A percentile compares a stretch with the other conserved stretches of the same genome.
Conservation (phyloP, 805 yeast genomes). For the Metschnikowia noctiluminum region DNA sequence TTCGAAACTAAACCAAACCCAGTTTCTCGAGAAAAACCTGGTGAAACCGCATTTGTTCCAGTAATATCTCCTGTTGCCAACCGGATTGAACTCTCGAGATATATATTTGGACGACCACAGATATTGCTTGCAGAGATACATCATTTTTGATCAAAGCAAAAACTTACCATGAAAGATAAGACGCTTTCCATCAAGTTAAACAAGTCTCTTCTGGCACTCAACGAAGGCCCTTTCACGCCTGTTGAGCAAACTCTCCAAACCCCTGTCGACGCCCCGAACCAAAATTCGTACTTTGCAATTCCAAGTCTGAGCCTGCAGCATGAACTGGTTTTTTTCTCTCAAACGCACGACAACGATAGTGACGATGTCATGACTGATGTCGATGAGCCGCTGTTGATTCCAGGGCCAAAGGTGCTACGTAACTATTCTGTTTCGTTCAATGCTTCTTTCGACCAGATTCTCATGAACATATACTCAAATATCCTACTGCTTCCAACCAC, state of each 20-base stretch:
- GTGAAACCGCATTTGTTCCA: no score
- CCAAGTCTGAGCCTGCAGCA: constrained; percentile 8
- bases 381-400: constrained; percentile 27
- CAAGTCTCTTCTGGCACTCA: constrained; percentile 25
- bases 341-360: constrained; percentile 36
- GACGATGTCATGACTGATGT: constrained; percentile 42
- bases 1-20: background rate
- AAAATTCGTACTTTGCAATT: constrained; percentile 10
- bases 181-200: constrained; percentile 35
- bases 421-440: constrained; percentile 35
- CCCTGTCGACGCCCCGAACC: constrained; percentile 29
- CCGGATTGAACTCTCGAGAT: no score
- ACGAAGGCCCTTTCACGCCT: constrained; percentile 41
- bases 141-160: background rate
- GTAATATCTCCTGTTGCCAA: no score
- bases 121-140: no score
- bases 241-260: constrained; percentile 41
- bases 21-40: background rate
- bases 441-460: constrained; percentile 34
- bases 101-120: no score
- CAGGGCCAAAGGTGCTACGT: constrained; percentile 19
- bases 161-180: constrained; percentile 29
- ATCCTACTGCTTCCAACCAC: constrained; percentile 42
- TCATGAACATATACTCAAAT: constrained; percentile 32
- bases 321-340: constrained; percentile 23